Evolutionary conservation across 805 yeast species (phyloP), one percentile per base, ranked within the genome.

Genomic region (Wickerhamiella slavikovae): DNA sequence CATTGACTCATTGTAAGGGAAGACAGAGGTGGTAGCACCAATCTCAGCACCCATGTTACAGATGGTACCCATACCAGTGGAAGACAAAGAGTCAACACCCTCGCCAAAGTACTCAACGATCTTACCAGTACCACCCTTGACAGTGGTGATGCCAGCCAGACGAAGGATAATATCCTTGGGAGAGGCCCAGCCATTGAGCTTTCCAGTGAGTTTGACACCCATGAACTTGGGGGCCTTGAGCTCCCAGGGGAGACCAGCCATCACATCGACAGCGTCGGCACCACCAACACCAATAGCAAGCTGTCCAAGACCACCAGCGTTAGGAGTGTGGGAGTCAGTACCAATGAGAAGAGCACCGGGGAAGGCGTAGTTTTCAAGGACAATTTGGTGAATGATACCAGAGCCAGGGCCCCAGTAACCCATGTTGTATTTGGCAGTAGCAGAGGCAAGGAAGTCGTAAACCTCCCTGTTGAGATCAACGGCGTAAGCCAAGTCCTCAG

Each of bases 1-100:
- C 78, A 78, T 83, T 40, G 85, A 74, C 49, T 71, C 68, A 65
- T 79, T 82, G 78, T 66, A 82, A 54, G 96, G 96, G 91, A 83
- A 83, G 37, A 78, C 79, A 28, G 95, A 83, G 34, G 96, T 83
- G 38, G 96, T 83, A 37, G 95, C 95, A 62, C 96, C 96, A 44
- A 83, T 82, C 62, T 83, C 96, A 43, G 96, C 96, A 66, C 96
- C 96, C 96, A 83, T 83, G 60, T 83, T 83, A 68, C 96, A 83
- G 60, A 83, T 83, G 46, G 96, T 83, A 54, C 91, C 96, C 96
- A 83, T 83, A 68, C 96, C 96, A 30, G 96, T 85, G 59, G 93
- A 80, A 29, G 93, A 77, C 56, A 83, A 73, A 35, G 85, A 66
- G 48, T 75, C 68, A 33, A 83, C 83, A 66, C 96, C 96, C 32